Evolutionary conservation across 805 yeast species (phyloP), one percentile per base, ranked within the genome.

Genomic region (Scheffersomyces ergatensis): DNA sequence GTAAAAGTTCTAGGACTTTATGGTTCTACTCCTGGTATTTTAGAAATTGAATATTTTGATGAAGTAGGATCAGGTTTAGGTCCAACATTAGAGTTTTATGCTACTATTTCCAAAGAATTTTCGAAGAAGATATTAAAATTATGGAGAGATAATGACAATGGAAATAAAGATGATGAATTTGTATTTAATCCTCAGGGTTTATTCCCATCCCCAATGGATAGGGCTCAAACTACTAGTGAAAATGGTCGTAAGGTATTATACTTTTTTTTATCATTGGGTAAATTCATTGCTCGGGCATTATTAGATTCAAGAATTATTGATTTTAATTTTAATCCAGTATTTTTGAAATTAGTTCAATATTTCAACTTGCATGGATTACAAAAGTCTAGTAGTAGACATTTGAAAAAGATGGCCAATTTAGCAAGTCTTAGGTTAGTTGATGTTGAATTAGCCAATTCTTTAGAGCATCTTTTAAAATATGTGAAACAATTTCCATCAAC

Each of bases 31-130:
- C 89, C 96, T 1, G 84, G 89, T 21, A 70, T 86, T 4, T 64
- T 92, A 17, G 98, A 92, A 52, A 82, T 93, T 41, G 96, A 90
- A 57, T 92, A 85, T 53, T 80, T 75, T 47, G 89, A 84, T 48
- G 99, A 92, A 58, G 96, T 76, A 5, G 99, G 98, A n/a, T 83
- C 96, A 0, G 99, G 99, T 0, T 65, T 89, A 34, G 99, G 99
- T 0, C 99, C 99, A 3, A 92, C 99, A 0, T 69, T 90, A 47
- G 99, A 92, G 61, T 92, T 93, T 55, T 92, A 89, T 55, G 81
- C 97, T 0, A 68, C 74, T 13, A 89, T 87, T 2, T 89, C 97
- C 0, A 78, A 72, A 42, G 89, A 83, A 47, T 89, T 92, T 57
- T 67, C 84, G 1, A 72, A 67, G 48, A 74, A 71, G 37, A 71